phyloP scores from a whole-genome alignment of 192 early-diverging fungal species.

The Rhizoclosmatium globosum region DNA sequence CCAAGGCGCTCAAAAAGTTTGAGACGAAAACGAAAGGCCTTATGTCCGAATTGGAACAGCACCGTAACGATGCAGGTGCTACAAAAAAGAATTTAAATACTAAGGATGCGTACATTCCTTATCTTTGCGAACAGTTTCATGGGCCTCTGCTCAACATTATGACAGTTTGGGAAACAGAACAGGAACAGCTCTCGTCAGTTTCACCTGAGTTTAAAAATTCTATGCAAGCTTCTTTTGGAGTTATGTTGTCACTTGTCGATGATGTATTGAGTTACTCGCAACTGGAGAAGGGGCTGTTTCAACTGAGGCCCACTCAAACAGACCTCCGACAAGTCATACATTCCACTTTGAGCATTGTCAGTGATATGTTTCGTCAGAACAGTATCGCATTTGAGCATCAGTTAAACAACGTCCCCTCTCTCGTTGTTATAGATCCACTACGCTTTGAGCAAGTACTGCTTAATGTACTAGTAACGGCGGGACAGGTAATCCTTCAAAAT shows the following conservation, averaged over 20 bases:
- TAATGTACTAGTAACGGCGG: slow-evolving; percentile 2
- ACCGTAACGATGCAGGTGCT: neutral
- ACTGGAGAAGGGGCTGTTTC: slow-evolving; percentile 1
- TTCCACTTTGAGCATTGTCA: neutral
- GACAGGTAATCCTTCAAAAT: neutral
- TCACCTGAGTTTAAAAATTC: neutral
- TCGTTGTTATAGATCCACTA: slow-evolving; percentile 13
- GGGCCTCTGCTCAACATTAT: slow-evolving; percentile 12
- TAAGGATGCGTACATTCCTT: neutral
- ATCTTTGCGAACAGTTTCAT: slow-evolving; percentile 32
- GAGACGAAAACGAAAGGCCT: neutral
- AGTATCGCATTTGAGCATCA: slow-evolving; percentile 7
- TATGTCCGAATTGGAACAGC: neutral
- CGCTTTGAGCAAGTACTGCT: slow-evolving; percentile 21
- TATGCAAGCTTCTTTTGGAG: neutral
- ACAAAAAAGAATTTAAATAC: no score
- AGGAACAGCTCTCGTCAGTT: no score
- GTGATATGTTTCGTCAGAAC: neutral
- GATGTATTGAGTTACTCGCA: slow-evolving; percentile 28
- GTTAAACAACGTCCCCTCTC: slow-evolving; percentile 7
- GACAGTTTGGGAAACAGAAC: slow-evolving; percentile 1
- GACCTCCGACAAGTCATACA: neutral
- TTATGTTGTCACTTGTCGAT: slow-evolving; percentile 23
- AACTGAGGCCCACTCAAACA: neutral
- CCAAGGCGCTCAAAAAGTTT: neutral